Base-by-base conservation (phyloP, 306 rosid species). In the Astragalus glycyphyllos region DNA sequence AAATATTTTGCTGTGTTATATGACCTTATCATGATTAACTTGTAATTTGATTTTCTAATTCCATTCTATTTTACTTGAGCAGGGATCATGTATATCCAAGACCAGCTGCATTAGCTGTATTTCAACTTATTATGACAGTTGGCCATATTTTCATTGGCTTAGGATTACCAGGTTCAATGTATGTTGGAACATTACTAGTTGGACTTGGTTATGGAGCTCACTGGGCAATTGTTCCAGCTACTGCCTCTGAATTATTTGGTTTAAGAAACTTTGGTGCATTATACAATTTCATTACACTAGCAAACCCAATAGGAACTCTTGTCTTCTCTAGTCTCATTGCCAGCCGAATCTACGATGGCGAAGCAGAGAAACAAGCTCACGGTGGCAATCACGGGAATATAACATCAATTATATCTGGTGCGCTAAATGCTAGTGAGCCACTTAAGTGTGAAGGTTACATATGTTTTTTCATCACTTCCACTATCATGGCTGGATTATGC, bases 141-240 rank as follows among this genome's bases (percentile, higher is more conserved):
- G 97, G 98, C 8, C 97, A 90, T 74, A 6, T 88, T 58, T 87
- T 76, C 84, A 57, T 90, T 58, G 96, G 87, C 5, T 85, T 93
- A 77, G 98, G 96, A 56, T 86, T 89, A 90, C 97, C 97, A 16
- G 98, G 98, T 20, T 83, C 87, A 42, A 84, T 93, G 90, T 81
- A 93, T 69, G 56, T 93, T 3, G 89, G 96, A 3, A 94, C 97
- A 3, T 61, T 94, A 71, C 77, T 91, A 2, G 84, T 86, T 35
- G 99, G 97, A 31, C 85, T 91, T 54, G 97, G 99, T 16, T 94
- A 89, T 48, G 99, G 99, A 10, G 95, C 95, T 53, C 99, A 94
- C 77, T 94, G 99, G 99, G 92, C 96, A 14, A 76, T 94, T 26
- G 86, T 86, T 56, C 99, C 99, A 0, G 99, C 99, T n/a, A 84